Conservation (phyloP, 2,329 filamentous ascomycete species). For the Colletotrichum neosansevieriae region DNA sequence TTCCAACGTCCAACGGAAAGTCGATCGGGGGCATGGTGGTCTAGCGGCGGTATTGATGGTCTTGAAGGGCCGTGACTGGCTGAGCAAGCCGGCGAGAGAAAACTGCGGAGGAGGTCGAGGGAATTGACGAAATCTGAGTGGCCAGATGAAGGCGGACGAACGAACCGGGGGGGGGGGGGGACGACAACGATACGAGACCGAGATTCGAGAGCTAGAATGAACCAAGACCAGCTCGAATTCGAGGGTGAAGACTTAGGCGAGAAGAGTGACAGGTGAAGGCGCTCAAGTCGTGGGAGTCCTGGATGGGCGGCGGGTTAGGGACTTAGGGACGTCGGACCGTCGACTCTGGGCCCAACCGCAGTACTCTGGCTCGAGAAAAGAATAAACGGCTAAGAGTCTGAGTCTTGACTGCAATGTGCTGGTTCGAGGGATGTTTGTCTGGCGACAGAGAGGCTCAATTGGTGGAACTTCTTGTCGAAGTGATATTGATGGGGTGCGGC, state of each 20-base stretch:
- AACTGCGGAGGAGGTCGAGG: conserved; percentile 23
- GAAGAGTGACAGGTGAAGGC: background rate
- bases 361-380: background rate
- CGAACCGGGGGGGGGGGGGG: conserved; percentile 11
- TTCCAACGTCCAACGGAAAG: conserved; percentile 13
- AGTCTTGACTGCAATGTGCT: conserved; percentile 27
- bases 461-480: conserved; percentile 33
- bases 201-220: background rate
- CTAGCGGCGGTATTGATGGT: conserved; percentile 40
- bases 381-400: background rate
- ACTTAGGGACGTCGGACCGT: conserved; percentile 39
- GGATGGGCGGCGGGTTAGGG: conserved; percentile 25
- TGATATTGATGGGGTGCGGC: conserved; percentile 7
- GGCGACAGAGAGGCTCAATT: conserved; percentile 16
- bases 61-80: conserved; percentile 35
- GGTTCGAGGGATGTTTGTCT: background rate
- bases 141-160: conserved; percentile 9
- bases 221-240: no score
- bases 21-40: conserved; percentile 13
- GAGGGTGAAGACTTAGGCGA: background rate
- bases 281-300: background rate
- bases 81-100: conserved; percentile 1
- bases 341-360: conserved; percentile 9
- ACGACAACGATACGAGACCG: conserved; percentile 10
- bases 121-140: conserved; percentile 27